A percentile compares a stretch with the other conserved stretches of the same genome.
Conservation (phyloP, 768 basidiomycete genomes). For the Mrakia blollopis region DNA sequence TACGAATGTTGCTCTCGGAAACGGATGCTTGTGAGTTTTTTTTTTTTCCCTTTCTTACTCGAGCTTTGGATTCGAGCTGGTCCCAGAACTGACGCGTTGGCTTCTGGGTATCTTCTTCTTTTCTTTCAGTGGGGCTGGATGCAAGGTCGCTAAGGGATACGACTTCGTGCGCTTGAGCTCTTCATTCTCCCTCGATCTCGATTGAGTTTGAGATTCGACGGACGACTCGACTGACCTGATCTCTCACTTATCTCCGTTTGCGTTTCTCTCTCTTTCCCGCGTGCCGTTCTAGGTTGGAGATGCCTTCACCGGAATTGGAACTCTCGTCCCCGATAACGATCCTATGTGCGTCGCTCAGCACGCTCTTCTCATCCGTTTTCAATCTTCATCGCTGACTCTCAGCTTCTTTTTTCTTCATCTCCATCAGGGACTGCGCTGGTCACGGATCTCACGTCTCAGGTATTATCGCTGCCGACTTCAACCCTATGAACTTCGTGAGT, state of each 20-base stretch:
- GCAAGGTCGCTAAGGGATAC: slow-evolving; percentile 25
- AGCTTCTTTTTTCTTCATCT: not conserved
- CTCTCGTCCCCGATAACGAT: slow-evolving; percentile 39
- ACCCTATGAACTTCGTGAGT: slow-evolving; percentile 24
- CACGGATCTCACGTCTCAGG: slow-evolving; percentile 49
- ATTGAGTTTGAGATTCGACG: too few species aligned
- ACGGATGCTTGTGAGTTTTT: slow-evolving; percentile 1
- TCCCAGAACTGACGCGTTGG: not conserved
- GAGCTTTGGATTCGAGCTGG: not conserved
- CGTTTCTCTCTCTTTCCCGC: too few species aligned
- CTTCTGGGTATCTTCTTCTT: not conserved
- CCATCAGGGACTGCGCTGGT: slow-evolving; percentile 28
- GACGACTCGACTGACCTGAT: too few species aligned
- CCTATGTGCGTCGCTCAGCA: slow-evolving; percentile 33
- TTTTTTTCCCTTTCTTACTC: not conserved
- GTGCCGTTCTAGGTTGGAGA: not conserved
- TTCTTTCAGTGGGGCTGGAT: not conserved
- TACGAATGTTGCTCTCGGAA: slow-evolving; percentile 22
- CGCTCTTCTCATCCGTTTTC: not conserved
- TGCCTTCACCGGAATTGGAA: not conserved
- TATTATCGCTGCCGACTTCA: slow-evolving; percentile 54
- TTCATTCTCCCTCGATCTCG: too few species aligned
- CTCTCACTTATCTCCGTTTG: too few species aligned
- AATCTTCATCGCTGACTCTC: not conserved
- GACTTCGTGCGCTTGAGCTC: slow-evolving; percentile 14